These are phyloP conservation scores for Quercus phellos DNA, from an alignment of 331 rosid species.

Conservation along the genomic window DNA sequence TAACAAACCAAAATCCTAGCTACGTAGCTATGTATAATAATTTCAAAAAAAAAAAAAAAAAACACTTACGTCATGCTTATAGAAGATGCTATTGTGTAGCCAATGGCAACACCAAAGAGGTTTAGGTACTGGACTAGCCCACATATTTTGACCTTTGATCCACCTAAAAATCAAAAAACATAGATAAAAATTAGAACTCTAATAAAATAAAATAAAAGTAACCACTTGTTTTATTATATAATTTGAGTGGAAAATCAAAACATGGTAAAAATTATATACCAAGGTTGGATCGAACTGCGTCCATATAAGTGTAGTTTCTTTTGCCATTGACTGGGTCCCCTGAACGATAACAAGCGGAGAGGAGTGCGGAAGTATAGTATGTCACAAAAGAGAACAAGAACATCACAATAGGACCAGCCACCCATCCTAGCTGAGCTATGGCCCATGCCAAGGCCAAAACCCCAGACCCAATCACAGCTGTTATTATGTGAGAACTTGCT, in stretches of 20 bases:
- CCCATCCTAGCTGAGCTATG: constrained; percentile 82
- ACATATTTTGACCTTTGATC: constrained; percentile 56
- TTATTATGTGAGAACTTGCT: constrained; percentile 72
- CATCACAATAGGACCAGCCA: constrained; percentile 63
- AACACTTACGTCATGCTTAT: constrained; percentile 70
- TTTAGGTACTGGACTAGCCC: constrained; percentile 72
- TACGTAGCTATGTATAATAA: background rate
- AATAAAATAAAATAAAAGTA: background rate
- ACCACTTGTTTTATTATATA: background rate
- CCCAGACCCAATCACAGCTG: constrained; percentile 85
- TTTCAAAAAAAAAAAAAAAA: background rate
- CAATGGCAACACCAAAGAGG: constrained; percentile 69
- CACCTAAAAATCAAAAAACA: constrained; percentile 39
- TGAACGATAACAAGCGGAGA: constrained; percentile 54
- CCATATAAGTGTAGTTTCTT: constrained; percentile 71
- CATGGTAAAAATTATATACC: constrained; percentile 28
- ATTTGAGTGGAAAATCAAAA: background rate
- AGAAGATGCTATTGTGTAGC: constrained; percentile 78
- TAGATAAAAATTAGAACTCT: background rate
- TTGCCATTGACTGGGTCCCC: constrained; percentile 56
- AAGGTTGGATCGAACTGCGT: constrained; percentile 57
- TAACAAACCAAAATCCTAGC: background rate
- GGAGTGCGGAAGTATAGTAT: constrained; percentile 59
- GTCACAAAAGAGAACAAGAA: constrained; percentile 60
- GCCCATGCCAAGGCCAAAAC: constrained; percentile 85